Conservation (phyloP, 306 rosid species). For the Fragaria vesca region DNA sequence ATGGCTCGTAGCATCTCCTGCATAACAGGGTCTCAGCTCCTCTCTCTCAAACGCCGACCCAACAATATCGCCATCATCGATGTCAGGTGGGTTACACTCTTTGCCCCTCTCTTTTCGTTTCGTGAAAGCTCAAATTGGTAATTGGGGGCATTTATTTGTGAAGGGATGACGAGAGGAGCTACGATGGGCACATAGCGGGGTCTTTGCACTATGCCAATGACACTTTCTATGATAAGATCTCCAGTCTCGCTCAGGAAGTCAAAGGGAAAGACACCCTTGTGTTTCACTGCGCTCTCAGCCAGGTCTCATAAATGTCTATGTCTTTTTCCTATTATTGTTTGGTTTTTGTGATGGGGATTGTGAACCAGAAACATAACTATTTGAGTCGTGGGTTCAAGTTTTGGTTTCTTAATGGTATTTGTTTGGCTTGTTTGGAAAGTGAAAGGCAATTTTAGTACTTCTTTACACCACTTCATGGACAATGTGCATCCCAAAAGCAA, state of each 20-base stretch:
- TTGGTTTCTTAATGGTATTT: neutral
- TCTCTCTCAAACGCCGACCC: conserved; percentile 53
- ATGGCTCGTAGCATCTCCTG: conserved; percentile 64
- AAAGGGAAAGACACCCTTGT: conserved; percentile 83
- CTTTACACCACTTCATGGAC: neutral
- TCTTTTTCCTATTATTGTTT: neutral
- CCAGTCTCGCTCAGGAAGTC: conserved; percentile 58
- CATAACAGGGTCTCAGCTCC: conserved; percentile 65
- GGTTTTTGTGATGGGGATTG: neutral
- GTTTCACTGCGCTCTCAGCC: conserved; percentile 86
- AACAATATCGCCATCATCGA: conserved; percentile 63
- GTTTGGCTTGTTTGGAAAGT: neutral
- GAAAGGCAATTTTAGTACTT: too few relatives aligned
- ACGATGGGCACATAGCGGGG: conserved; percentile 74
- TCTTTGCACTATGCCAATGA: conserved; percentile 71
- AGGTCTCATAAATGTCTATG: conserved; percentile 29
- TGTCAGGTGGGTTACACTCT: conserved; percentile 35
- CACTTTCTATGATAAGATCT: conserved; percentile 54
- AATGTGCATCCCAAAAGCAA: neutral
- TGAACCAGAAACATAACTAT: neutral
- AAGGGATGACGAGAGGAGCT: conserved; percentile 73
- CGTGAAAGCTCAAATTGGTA: neutral
- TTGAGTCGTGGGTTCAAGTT: too few relatives aligned
- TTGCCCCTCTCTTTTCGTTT: neutral
- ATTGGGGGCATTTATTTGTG: neutral